Evolutionary conservation across 306 rosid species (phyloP).

Genomic region (Sechiopsis laciniata): DNA sequence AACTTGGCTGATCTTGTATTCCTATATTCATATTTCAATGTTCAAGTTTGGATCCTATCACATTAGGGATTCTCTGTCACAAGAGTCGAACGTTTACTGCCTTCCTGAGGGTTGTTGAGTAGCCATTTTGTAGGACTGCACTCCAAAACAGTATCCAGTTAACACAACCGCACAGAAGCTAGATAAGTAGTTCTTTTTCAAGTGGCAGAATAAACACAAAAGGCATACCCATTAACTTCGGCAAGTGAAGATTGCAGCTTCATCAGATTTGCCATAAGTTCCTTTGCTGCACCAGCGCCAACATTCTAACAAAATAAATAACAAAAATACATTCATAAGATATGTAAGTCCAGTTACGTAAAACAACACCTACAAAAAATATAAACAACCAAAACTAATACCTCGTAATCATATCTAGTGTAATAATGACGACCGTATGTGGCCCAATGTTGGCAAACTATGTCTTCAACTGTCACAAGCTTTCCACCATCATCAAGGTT

Average conservation of each 20-base stretch:
- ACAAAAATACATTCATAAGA: constrained; percentile 15
- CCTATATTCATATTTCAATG: no score
- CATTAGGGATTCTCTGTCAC: not conserved
- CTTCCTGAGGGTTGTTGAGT: not conserved
- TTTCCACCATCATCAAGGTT: constrained; percentile 57
- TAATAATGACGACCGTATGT: constrained; percentile 94
- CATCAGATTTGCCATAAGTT: constrained; percentile 83
- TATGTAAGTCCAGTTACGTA: not conserved
- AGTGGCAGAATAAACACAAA: not conserved
- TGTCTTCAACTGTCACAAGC: constrained; percentile 91
- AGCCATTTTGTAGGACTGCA: not conserved
- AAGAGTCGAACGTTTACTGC: not conserved
- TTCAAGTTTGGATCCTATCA: no score
- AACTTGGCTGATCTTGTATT: no score
- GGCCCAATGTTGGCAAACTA: constrained; percentile 92
- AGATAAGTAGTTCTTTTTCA: not conserved
- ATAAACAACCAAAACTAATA: constrained; percentile 24
- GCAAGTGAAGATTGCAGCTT: constrained; percentile 75
- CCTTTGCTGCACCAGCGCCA: constrained; percentile 86
- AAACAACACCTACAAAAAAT: not conserved
- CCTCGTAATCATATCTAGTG: constrained; percentile 94
- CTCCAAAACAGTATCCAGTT: not conserved
- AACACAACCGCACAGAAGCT: not conserved
- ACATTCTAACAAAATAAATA: constrained; percentile 56
- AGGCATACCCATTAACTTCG: constrained; percentile 75